Conservation (phyloP, 495 filamentous ascomycete species). For the Pseudotulostoma volvatum region DNA sequence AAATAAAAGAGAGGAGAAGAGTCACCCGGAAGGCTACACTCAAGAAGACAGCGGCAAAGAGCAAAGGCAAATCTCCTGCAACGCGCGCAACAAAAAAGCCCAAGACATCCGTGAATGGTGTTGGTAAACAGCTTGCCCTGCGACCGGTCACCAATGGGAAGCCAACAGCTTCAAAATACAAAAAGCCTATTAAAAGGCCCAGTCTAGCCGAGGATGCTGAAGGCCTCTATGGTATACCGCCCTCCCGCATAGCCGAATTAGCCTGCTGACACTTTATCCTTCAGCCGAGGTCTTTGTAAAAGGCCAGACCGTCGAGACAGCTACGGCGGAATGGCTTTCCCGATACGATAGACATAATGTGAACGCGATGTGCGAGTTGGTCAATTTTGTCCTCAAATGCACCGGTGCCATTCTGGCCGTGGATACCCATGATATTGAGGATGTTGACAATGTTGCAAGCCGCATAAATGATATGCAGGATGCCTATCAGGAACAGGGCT, state of each 20-base stretch:
- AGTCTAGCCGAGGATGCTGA: conserved; percentile 46
- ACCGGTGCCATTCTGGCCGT: conserved; percentile 65
- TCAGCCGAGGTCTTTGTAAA: conserved; percentile 70
- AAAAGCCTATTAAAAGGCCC: conserved; percentile 41
- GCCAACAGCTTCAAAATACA: conserved; percentile 24
- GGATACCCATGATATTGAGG: conserved; percentile 60
- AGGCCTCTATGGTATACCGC: conserved; percentile 58
- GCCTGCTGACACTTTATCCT: conserved; percentile 7
- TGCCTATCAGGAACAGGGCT: conserved; percentile 58
- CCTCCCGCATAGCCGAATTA: background rate
- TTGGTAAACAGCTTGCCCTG: conserved; percentile 31
- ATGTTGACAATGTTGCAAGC: conserved; percentile 62
- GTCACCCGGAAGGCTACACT: conserved; percentile 26
- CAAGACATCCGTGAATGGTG: conserved; percentile 44
- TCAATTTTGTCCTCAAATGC: conserved; percentile 76
- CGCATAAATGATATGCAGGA: conserved; percentile 63
- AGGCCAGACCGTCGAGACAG: conserved; percentile 48
- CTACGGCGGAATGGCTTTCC: conserved; percentile 66
- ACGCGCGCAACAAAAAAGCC: conserved; percentile 29
- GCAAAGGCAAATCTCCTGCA: conserved; percentile 15
- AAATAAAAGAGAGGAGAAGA: conserved; percentile 40
- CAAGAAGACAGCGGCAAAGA: conserved; percentile 45
- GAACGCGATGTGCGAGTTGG: conserved; percentile 57
- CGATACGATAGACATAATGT: conserved; percentile 52
- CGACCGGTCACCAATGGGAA: conserved; percentile 32